Percentiles rank a stretch among this genome's conserved stretches.
Evolutionary conservation across 257 asterid species (phyloP).

Genomic region (Solanum commersonii): DNA sequence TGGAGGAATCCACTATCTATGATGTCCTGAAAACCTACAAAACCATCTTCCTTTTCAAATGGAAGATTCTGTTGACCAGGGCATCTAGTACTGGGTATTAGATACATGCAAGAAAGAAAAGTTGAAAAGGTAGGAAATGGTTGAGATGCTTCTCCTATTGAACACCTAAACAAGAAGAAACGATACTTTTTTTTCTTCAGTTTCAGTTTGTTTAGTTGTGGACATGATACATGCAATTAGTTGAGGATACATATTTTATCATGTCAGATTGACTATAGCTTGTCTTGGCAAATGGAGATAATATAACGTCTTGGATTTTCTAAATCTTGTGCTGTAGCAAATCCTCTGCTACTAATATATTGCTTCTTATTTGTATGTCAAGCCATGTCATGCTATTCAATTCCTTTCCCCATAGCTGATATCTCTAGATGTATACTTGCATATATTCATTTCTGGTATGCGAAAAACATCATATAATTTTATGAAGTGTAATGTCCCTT

Average conservation of each 20-base stretch:
- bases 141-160: conserved; percentile 29
- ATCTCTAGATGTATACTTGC: background rate
- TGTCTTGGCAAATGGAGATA: background rate
- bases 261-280: background rate
- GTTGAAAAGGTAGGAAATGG: conserved; percentile 7
- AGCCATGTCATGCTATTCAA: background rate
- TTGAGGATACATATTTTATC: conserved; percentile 2
- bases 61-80: conserved; percentile 63
- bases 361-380: background rate
- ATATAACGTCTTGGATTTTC: background rate
- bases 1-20: conserved; percentile 68
- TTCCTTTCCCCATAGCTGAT: background rate
- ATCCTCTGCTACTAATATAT: background rate
- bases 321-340: background rate
- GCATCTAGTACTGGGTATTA: conserved; percentile 41
- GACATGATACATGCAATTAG: background rate
- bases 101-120: conserved; percentile 14
- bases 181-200: conserved; percentile 12
- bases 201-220: background rate
- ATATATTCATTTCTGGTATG: background rate
- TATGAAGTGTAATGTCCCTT: background rate
- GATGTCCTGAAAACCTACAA: conserved; percentile 35
- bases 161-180: conserved; percentile 15
- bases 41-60: conserved; percentile 19
- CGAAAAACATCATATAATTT: background rate